Percentiles rank a stretch among this genome's conserved stretches.
Conservation (phyloP, 129 eudicot species). For the Chrysanthemum seticuspe region DNA sequence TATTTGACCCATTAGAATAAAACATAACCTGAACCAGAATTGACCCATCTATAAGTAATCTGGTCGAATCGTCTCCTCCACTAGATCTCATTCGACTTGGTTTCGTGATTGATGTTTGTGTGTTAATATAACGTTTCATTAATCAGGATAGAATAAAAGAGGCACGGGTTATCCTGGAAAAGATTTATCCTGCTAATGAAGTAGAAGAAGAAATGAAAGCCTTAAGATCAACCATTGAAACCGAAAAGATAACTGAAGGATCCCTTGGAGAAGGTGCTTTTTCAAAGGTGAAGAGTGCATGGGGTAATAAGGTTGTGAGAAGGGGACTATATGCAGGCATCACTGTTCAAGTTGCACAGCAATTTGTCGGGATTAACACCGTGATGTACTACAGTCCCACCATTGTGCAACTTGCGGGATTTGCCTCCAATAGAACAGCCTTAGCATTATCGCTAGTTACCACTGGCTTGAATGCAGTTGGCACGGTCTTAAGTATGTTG, state of each 20-base stretch:
- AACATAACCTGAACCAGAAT: too few species aligned
- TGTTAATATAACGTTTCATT: neutral
- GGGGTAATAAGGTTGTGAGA: slow-evolving; percentile 47
- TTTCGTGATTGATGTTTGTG: neutral
- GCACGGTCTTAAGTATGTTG: slow-evolving; percentile 59
- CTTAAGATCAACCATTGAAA: slow-evolving; percentile 39
- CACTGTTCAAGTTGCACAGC: slow-evolving; percentile 71
- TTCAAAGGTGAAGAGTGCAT: slow-evolving; percentile 41
- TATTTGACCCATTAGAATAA: too few species aligned
- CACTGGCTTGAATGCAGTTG: slow-evolving; percentile 58
- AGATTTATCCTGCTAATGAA: slow-evolving; percentile 53
- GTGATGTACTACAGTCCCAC: slow-evolving; percentile 71
- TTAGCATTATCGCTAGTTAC: slow-evolving; percentile 62
- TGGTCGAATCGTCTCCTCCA: neutral
- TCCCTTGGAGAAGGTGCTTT: slow-evolving; percentile 35
- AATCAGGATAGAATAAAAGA: slow-evolving; percentile 42
- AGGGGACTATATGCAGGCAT: slow-evolving; percentile 69
- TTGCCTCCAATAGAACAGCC: slow-evolving; percentile 61
- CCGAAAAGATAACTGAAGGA: slow-evolving; percentile 35
- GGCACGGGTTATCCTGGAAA: slow-evolving; percentile 48
- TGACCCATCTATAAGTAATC: neutral
- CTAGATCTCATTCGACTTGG: neutral
- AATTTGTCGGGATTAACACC: slow-evolving; percentile 65
- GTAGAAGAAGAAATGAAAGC: slow-evolving; percentile 56
- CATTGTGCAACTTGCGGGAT: slow-evolving; percentile 62